These are phyloP conservation scores for Saccharomycopsis lassenensis DNA, from an alignment of 805 yeast genomes.

Conservation along the genomic window DNA sequence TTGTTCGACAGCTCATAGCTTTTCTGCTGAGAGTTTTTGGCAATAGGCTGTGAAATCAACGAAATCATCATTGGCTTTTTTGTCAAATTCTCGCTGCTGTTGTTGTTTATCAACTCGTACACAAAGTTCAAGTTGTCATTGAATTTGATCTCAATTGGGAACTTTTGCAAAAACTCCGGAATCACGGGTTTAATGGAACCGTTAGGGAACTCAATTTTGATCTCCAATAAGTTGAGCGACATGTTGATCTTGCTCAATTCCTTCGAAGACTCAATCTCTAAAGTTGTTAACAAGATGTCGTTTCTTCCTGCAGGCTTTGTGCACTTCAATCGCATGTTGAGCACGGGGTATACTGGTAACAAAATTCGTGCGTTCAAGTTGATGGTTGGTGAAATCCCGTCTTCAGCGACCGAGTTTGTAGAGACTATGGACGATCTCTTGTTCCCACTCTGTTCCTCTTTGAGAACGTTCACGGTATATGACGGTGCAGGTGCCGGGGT, in stretches of 20 bases:
- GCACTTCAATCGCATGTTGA: slow-evolving; percentile 30
- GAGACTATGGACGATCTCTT: slow-evolving; percentile 9
- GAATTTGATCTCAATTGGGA: slow-evolving; percentile 24
- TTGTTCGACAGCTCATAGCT: slow-evolving; percentile 7
- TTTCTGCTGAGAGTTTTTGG: slow-evolving; percentile 5
- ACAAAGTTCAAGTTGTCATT: slow-evolving; percentile 28
- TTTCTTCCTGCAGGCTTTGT: slow-evolving; percentile 37
- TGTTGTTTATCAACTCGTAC: slow-evolving; percentile 27
- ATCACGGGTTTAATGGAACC: slow-evolving; percentile 18
- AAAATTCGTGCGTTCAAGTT: slow-evolving; percentile 17
- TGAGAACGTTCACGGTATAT: background rate
- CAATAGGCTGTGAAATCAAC: slow-evolving; percentile 21
- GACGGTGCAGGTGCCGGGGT: background rate
- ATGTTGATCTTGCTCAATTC: slow-evolving; percentile 21
- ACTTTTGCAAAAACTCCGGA: slow-evolving; percentile 16
- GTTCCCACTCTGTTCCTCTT: background rate
- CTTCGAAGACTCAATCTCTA: slow-evolving; percentile 32
- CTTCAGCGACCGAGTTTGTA: slow-evolving; percentile 1
- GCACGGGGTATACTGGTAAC: slow-evolving; percentile 22
- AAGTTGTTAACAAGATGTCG: slow-evolving; percentile 29
- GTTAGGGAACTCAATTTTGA: slow-evolving; percentile 20
- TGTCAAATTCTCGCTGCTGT: slow-evolving; percentile 18
- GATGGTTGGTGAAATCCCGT: slow-evolving; percentile 6
- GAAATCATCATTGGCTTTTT: slow-evolving; percentile 25
- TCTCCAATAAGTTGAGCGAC: slow-evolving; percentile 15